Base-by-base conservation (phyloP, 2,329 filamentous ascomycete genomes). In the Epichloe sibirici region DNA sequence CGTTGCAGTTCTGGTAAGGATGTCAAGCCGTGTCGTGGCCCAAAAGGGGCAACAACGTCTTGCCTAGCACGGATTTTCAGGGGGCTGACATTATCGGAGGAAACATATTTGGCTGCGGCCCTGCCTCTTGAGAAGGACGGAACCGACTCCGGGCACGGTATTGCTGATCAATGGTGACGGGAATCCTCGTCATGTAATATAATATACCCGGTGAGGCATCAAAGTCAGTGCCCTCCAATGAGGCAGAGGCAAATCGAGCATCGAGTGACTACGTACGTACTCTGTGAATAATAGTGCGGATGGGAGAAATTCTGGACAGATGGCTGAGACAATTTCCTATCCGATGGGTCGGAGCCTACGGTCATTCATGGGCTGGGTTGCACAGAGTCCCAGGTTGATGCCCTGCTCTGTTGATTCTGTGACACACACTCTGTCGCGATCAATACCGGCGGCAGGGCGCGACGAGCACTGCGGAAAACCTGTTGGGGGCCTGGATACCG, bases 321-420 rank as follows among this genome's bases (percentile, higher is more conserved):
- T n/a, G 8, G 28, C 48, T 50, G 40, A 37, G 48, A 50, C 48
- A 50, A 39, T 45, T 49, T 28, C 31, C 42, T 37, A 39, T 35
- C 49, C 48, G 31, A 44, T 28, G 48, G 31, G 31, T 45, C 17
- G 48, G 40, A 42, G 39, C n/a, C 40, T 43, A 43, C 40, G 40
- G n/a, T 2, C 12, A 21, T 31, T 15, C 39, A 42, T 17, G 47
- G 37, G 37, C n/a, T 49, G 40, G 17, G 40, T 23, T 45, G n/a
- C 21, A 44, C 21, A 25, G 28, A 38, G 8, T 35, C 28, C 39
- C 28, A 25, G 23, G 17, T 31, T 50, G 39, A 28, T 25, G 37
- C 25, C 35, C n/a, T 31, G 45, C 28, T 25, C 6, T 31, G 23
- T 40, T 31, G 37, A 48, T 15, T 15, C 38, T 35, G 48, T 43